Evolutionary conservation across 306 rosid species (phyloP).

Genomic region (Cyamopsis tetragonoloba): DNA sequence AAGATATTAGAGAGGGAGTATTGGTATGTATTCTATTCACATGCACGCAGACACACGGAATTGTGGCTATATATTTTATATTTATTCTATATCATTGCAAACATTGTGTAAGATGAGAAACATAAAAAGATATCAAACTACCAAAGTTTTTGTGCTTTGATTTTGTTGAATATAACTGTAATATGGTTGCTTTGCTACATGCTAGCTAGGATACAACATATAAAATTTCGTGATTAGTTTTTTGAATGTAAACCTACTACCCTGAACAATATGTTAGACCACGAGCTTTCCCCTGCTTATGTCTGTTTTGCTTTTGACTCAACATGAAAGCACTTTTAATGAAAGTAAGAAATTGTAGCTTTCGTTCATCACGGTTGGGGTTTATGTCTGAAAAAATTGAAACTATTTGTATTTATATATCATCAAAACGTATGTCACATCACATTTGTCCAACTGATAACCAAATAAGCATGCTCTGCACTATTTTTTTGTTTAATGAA

Average conservation of each 20-base stretch:
- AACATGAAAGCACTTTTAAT: too few relatives aligned
- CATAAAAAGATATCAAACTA: neutral
- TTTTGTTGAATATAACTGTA: neutral
- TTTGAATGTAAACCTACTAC: neutral
- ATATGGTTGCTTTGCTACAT: neutral
- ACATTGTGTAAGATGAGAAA: neutral
- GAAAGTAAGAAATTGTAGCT: too few relatives aligned
- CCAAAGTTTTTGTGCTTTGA: neutral
- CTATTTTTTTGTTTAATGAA: neutral
- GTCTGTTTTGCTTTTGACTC: too few relatives aligned
- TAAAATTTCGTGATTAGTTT: neutral
- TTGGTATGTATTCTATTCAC: conserved; percentile 51
- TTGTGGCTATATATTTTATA: neutral
- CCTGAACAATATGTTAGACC: neutral
- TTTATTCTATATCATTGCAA: neutral
- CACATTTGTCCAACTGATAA: too few relatives aligned
- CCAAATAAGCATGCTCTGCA: too few relatives aligned
- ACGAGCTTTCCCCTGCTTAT: too few relatives aligned
- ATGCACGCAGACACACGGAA: neutral
- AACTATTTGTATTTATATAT: too few relatives aligned
- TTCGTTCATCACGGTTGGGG: too few relatives aligned
- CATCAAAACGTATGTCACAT: too few relatives aligned
- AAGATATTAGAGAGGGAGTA: conserved; percentile 94
- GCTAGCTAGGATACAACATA: neutral
- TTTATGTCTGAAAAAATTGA: too few relatives aligned